These are phyloP conservation scores for Plasmodium knowlesi DNA, from an alignment of 169 alveolate species.

Conservation along the genomic window DNA sequence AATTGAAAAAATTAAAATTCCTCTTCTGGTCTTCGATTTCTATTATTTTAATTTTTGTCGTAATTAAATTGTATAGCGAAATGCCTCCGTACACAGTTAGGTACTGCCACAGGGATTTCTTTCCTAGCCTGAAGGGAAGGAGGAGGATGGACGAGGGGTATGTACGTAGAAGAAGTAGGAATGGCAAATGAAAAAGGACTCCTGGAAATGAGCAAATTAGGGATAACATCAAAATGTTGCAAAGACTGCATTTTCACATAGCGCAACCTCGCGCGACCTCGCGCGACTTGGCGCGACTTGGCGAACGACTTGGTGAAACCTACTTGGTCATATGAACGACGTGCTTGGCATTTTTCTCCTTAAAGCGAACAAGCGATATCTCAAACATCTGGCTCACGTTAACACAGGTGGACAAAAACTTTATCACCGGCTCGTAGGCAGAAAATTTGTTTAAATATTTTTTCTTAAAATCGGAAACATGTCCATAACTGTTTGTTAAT, in stretches of 20 bases:
- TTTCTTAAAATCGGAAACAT: conserved; percentile 45
- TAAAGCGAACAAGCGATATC: conserved; percentile 67
- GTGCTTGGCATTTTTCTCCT: conserved; percentile 59
- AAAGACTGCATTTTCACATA: too few species aligned
- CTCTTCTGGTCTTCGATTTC: conserved; percentile 54
- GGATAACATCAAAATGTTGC: not conserved
- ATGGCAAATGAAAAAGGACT: not conserved
- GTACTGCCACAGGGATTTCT: conserved; percentile 51
- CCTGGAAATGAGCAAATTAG: not conserved
- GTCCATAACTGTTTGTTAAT: conserved; percentile 36
- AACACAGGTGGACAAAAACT: conserved; percentile 54
- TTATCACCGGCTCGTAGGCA: conserved; percentile 67
- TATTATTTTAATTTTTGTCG: conserved; percentile 64
- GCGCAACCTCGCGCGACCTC: too few species aligned
- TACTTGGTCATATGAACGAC: conserved; percentile 71
- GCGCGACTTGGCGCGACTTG: not conserved
- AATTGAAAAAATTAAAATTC: conserved; percentile 59
- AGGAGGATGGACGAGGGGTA: not conserved
- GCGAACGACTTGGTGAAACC: not conserved
- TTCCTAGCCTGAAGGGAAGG: conserved; percentile 36
- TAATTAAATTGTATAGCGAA: conserved; percentile 51
- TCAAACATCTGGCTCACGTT: conserved; percentile 62
- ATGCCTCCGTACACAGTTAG: conserved; percentile 64
- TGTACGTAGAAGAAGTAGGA: not conserved
- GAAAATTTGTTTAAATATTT: conserved; percentile 57